These are phyloP conservation scores for Penicillium pulvis DNA, from an alignment of 495 filamentous ascomycete species.

Conservation along the genomic window DNA sequence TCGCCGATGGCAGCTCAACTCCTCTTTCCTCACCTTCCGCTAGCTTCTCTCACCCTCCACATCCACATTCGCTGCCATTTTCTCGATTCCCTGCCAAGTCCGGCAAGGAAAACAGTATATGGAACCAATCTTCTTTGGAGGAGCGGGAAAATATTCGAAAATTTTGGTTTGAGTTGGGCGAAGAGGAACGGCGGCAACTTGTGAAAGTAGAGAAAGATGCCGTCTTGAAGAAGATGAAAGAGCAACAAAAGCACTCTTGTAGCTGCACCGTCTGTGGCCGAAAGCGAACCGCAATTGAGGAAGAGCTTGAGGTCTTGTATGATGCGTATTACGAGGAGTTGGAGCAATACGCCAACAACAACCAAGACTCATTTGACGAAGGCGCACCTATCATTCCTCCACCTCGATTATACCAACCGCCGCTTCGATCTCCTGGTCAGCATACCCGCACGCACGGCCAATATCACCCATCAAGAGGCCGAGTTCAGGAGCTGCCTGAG, in stretches of 20 bases:
- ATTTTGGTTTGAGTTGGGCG: slow-evolving; percentile 96
- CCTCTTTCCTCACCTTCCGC: slow-evolving; percentile 44
- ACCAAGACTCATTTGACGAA: slow-evolving; percentile 63
- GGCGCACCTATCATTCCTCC: slow-evolving; percentile 66
- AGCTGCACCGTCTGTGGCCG: slow-evolving; percentile 96
- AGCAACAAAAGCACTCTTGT: slow-evolving; percentile 99
- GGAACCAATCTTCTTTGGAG: slow-evolving; percentile 92
- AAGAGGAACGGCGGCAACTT: slow-evolving; percentile 88
- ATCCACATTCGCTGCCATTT: slow-evolving; percentile 32
- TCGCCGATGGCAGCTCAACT: slow-evolving; percentile 43
- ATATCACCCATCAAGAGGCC: slow-evolving; percentile 51
- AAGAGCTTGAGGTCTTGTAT: slow-evolving; percentile 97
- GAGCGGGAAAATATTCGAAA: slow-evolving; percentile 97
- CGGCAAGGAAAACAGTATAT: slow-evolving; percentile 77
- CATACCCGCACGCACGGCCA: slow-evolving; percentile 49
- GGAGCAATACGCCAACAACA: slow-evolving; percentile 93
- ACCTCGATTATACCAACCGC: slow-evolving; percentile 55
- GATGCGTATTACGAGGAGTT: slow-evolving; percentile 99
- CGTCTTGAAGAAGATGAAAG: slow-evolving; percentile 98
- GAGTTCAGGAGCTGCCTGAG: slow-evolving; percentile 65
- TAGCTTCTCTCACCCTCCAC: slow-evolving; percentile 45
- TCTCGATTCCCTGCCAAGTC: slow-evolving; percentile 35
- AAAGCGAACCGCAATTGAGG: slow-evolving; percentile 96
- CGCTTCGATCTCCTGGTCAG: slow-evolving; percentile 43
- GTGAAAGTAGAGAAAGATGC: slow-evolving; percentile 99